A percentile compares a stretch with the other conserved stretches of the same genome.
These are phyloP conservation scores for Cudoniella acicularis DNA, from an alignment of 495 filamentous ascomycete genomes.

Conservation along the genomic window DNA sequence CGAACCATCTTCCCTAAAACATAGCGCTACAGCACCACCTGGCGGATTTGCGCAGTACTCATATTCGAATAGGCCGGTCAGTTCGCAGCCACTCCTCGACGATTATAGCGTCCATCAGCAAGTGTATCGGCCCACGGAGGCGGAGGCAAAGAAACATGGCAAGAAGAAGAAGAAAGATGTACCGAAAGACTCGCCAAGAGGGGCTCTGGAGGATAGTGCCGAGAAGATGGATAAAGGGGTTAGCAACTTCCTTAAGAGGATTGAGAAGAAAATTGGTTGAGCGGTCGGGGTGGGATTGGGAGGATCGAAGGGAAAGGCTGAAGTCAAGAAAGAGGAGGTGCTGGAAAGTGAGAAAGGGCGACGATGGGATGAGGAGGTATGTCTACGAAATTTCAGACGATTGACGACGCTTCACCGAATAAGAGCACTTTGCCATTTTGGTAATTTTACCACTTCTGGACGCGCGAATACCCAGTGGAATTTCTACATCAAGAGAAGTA, in stretches of 20 bases:
- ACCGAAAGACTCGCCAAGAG: conserved; percentile 29
- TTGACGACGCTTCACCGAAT: not conserved
- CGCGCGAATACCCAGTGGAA: too few relatives aligned
- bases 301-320: not conserved
- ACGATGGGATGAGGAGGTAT: not conserved
- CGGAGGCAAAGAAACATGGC: conserved; percentile 41
- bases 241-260: conserved; percentile 76
- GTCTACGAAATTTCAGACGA: not conserved
- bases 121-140: conserved; percentile 71
- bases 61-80: conserved; percentile 34
- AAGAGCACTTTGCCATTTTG: not conserved
- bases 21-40: conserved; percentile 23
- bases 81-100: conserved; percentile 27
- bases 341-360: not conserved
- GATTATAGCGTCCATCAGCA: conserved; percentile 74
- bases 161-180: conserved; percentile 34
- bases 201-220: conserved; percentile 66
- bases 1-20: conserved; percentile 8
- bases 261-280: conserved; percentile 76
- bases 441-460: too few relatives aligned
- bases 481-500: not conserved
- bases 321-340: not conserved
- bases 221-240: conserved; percentile 72
- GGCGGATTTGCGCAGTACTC: conserved; percentile 57
- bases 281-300: not conserved